phyloP scores from a whole-genome alignment of 768 basidiomycete genomes.

The Coprinopsis cinerea region DNA sequence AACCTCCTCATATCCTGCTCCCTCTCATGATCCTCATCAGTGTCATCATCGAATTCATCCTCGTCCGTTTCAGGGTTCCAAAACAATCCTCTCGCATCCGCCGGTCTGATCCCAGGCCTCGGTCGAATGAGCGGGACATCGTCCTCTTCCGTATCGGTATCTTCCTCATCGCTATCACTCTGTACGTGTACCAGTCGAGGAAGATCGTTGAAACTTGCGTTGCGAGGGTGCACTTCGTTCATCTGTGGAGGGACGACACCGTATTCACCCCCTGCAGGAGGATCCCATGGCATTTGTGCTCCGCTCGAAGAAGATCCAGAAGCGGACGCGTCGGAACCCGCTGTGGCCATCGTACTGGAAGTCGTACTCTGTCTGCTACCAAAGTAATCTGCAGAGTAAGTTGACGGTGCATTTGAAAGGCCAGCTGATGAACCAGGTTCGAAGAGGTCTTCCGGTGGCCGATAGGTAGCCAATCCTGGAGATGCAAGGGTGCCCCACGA shows the following conservation, averaged over 20 bases:
- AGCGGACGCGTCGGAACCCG: not conserved
- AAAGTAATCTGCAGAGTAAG: not conserved
- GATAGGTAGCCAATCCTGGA: not conserved
- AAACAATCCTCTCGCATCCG: too few relatives aligned
- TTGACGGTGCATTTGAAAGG: not conserved
- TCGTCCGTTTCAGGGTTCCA: not conserved
- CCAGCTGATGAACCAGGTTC: not conserved
- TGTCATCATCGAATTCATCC: not conserved
- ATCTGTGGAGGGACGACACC: not conserved
- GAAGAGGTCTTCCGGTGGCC: not conserved
- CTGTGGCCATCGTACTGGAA: not conserved
- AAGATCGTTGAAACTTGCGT: not conserved
- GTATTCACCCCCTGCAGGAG: too few relatives aligned
- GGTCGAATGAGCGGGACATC: too few relatives aligned
- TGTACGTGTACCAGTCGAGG: not conserved
- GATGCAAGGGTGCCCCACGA: too few relatives aligned
- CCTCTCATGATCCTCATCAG: not conserved
- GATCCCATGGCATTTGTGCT: too few relatives aligned
- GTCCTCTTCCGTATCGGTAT: slow-evolving; percentile 2
- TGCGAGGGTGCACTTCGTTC: not conserved
- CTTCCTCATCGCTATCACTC: slow-evolving; percentile 4
- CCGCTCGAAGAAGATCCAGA: too few relatives aligned
- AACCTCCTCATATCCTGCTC: not conserved
- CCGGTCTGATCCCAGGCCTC: too few relatives aligned
- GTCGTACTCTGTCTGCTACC: not conserved